phyloP scores from a whole-genome alignment of 352 stramenopile genomes.

The Phytopythium cucurbitacearum region DNA sequence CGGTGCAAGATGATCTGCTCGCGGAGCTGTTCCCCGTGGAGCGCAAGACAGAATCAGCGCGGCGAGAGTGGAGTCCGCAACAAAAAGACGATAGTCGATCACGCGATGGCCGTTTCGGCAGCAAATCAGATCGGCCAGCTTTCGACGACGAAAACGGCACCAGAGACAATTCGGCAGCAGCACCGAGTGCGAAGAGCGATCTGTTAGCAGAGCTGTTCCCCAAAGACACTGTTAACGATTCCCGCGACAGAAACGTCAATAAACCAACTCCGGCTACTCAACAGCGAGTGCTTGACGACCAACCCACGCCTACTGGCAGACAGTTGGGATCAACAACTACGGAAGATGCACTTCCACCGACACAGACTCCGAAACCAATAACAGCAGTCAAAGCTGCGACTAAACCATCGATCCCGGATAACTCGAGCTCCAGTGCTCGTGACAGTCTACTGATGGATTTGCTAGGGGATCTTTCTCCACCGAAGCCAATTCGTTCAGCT shows the following conservation, averaged over 20 bases:
- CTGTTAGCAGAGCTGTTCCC: conserved; percentile 24
- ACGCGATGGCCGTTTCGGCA: too few relatives aligned
- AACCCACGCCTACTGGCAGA: background rate
- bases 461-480: conserved; percentile 30
- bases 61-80: conserved; percentile 3
- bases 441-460: conserved; percentile 58
- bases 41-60: background rate
- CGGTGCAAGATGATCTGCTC: conserved; percentile 37
- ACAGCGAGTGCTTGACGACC: background rate
- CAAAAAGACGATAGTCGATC: background rate
- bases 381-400: background rate
- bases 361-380: conserved; percentile 4
- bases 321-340: background rate
- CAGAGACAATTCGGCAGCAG: too few relatives aligned
- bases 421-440: conserved; percentile 23
- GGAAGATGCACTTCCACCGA: background rate
- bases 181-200: conserved; percentile 17
- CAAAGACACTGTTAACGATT: too few relatives aligned
- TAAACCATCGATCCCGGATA: background rate
- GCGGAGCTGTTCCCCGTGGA: conserved; percentile 29
- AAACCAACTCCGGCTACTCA: too few relatives aligned
- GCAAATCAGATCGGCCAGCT: too few relatives aligned
- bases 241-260: too few relatives aligned
- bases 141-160: too few relatives aligned
- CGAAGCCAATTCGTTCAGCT: conserved; percentile 11